Evolutionary conservation across 2,329 filamentous ascomycete species (phyloP).

Genomic region (Cryphonectria nitschkei): DNA sequence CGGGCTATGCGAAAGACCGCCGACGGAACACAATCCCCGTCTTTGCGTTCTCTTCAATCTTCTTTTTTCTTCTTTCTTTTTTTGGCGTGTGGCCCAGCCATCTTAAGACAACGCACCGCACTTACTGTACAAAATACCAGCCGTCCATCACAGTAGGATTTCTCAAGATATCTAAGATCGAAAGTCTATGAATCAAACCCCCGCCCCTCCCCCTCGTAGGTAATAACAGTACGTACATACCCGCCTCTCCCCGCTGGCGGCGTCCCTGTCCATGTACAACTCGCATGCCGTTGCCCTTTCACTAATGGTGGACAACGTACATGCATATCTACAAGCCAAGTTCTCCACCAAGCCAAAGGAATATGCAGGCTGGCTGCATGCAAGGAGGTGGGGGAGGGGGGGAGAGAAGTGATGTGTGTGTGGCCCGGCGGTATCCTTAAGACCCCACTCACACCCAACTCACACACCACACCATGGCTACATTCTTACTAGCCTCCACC

Average conservation of each 20-base stretch:
- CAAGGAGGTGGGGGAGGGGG: neutral
- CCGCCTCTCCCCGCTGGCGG: conserved; percentile 7
- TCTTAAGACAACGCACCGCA: too few species aligned
- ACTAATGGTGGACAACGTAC: neutral
- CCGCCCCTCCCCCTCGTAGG: too few species aligned
- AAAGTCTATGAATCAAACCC: too few species aligned
- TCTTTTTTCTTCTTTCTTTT: neutral
- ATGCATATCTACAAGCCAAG: neutral
- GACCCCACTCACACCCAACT: neutral
- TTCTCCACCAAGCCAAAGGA: neutral
- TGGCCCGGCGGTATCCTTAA: neutral
- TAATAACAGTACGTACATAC: neutral
- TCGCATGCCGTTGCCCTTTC: neutral
- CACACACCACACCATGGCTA: neutral
- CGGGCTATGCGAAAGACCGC: neutral
- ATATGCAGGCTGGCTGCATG: neutral
- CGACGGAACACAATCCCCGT: neutral
- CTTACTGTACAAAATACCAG: too few species aligned
- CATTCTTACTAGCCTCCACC: neutral
- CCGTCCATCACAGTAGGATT: too few species aligned
- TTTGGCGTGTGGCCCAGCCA: neutral
- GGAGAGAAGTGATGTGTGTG: neutral
- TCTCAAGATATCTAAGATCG: too few species aligned
- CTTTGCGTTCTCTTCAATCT: neutral
- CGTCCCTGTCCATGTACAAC: conserved; percentile 6